Evolutionary conservation across 805 yeast species (phyloP).

Genomic region (Candida ascalaphidarum): DNA sequence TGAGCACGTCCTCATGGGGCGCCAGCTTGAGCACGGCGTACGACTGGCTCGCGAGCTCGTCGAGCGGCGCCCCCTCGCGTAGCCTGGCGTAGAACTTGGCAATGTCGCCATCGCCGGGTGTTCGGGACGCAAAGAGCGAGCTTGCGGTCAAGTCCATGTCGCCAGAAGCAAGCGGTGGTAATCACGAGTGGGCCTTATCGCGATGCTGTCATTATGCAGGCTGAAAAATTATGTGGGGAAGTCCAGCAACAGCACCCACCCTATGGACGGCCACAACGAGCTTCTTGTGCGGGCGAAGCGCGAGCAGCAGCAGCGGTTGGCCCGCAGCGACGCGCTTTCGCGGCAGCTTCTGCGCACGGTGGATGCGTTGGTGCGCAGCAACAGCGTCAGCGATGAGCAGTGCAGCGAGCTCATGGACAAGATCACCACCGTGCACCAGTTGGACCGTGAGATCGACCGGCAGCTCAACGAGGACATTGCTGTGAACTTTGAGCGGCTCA

Average conservation of each 20-base stretch:
- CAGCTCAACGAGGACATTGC: constrained; percentile 28
- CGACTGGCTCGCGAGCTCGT: constrained; percentile 6
- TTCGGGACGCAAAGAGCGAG: no score
- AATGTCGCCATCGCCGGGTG: no score
- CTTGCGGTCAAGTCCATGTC: no score
- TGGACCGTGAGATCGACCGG: constrained; percentile 26
- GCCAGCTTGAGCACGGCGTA: constrained; percentile 4
- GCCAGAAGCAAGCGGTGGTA: no score
- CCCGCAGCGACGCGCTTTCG: constrained; percentile 16
- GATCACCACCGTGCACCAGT: constrained; percentile 31
- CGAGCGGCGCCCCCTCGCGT: no score
- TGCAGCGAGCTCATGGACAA: constrained; percentile 18
- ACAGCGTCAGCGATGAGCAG: constrained; percentile 12
- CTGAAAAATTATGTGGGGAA: no score
- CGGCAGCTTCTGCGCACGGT: constrained; percentile 17
- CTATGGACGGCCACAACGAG: constrained; percentile 15
- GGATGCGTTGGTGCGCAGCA: constrained; percentile 13
- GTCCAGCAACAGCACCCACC: no score
- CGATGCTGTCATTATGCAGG: no score
- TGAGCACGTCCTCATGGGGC: constrained; percentile 8
- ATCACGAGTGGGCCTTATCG: no score
- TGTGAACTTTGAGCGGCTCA: constrained; percentile 7
- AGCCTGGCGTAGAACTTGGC: no score
- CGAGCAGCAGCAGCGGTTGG: constrained; percentile 18
- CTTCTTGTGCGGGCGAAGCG: constrained; percentile 26